Evolutionary conservation across 352 stramenopile species (phyloP).

Genomic region (Pythium angustatum): DNA sequence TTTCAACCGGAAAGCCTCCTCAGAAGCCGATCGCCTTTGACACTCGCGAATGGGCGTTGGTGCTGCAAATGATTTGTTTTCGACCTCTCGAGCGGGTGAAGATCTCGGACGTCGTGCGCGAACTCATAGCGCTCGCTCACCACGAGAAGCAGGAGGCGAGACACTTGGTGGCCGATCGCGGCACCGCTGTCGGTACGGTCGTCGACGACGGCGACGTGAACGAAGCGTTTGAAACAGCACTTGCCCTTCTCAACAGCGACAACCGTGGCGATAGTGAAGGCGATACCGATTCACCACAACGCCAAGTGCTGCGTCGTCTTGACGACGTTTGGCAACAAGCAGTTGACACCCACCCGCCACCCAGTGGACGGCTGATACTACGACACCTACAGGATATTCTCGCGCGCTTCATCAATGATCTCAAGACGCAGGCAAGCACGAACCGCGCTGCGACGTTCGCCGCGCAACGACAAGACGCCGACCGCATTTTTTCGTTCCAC

Average conservation of each 20-base stretch:
- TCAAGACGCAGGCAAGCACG: background rate
- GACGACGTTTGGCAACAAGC: background rate
- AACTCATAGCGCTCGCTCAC: background rate
- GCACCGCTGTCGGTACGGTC: too few relatives aligned
- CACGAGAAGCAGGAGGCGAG: background rate
- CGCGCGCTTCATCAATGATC: constrained; percentile 3
- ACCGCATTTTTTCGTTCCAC: constrained; percentile 12
- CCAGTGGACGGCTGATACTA: background rate
- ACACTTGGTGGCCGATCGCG: too few relatives aligned
- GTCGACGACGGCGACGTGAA: too few relatives aligned
- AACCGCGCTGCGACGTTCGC: background rate
- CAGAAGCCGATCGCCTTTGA: background rate
- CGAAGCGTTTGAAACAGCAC: too few relatives aligned
- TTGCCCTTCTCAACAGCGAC: background rate
- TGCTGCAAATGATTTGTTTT: constrained; percentile 1
- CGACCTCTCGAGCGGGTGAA: background rate
- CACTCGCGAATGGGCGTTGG: constrained; percentile 7
- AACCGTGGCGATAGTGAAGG: background rate
- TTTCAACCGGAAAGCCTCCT: background rate
- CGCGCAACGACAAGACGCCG: background rate
- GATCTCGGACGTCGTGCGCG: constrained; percentile 10
- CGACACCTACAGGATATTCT: background rate
- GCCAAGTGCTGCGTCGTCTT: background rate
- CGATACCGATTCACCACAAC: background rate
- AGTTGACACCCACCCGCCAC: too few relatives aligned